Evolutionary conservation across 2,329 filamentous ascomycete species (phyloP).

Genomic region (Penicillium sp.): DNA sequence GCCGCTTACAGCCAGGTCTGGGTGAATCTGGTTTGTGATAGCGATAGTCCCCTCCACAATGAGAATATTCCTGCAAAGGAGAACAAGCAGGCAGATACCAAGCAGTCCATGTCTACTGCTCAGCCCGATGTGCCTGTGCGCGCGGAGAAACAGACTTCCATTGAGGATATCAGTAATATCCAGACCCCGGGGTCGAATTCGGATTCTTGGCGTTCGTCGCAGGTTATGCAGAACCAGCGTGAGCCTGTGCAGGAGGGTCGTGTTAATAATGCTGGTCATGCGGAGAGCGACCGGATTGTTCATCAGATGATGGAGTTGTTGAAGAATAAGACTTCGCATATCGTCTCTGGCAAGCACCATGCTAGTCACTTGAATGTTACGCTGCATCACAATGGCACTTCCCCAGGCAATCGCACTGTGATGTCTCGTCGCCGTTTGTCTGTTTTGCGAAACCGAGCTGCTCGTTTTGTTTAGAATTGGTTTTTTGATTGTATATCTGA

Average conservation of each 20-base stretch:
- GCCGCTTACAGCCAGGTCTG: conserved; percentile 31
- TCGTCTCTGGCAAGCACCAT: conserved; percentile 22
- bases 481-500: neutral
- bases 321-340: conserved; percentile 13
- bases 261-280: conserved; percentile 22
- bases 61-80: conserved; percentile 1
- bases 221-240: conserved; percentile 10
- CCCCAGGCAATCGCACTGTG: conserved; percentile 13
- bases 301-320: conserved; percentile 21
- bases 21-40: conserved; percentile 32
- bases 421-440: conserved; percentile 23
- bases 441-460: conserved; percentile 21
- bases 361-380: conserved; percentile 9
- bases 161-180: conserved; percentile 12
- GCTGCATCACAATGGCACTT: conserved; percentile 17
- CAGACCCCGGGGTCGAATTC: conserved; percentile 25
- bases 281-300: conserved; percentile 18
- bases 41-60: conserved; percentile 5
- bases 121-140: conserved; percentile 4
- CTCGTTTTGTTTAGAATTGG: neutral
- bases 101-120: neutral
- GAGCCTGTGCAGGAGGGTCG: conserved; percentile 20
- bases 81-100: neutral
- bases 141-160: conserved; percentile 10
- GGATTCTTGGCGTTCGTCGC: conserved; percentile 19